phyloP scores from a whole-genome alignment of 2,329 filamentous ascomycete species.

The Fusarium pilosicola region DNA sequence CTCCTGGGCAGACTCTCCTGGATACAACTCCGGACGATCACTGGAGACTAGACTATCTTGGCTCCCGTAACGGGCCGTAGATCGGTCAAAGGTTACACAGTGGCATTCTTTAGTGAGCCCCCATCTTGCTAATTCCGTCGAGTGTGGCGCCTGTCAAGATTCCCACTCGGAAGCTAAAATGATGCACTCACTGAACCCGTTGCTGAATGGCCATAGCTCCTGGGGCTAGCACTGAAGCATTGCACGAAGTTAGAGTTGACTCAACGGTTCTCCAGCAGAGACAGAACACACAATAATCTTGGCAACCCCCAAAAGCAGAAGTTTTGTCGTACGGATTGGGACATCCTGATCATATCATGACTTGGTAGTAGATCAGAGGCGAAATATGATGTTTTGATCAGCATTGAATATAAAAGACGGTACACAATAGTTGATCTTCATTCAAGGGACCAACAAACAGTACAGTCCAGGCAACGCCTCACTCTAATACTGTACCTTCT shows the following conservation, averaged over 20 bases:
- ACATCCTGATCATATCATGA: not conserved
- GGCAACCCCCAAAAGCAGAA: conserved; percentile 1
- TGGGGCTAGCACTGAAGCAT: conserved; percentile 15
- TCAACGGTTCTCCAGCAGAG: conserved; percentile 3
- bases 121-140: conserved; percentile 17
- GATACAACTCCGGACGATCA: not conserved
- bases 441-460: conserved; percentile 3
- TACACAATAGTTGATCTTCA: not conserved
- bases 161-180: conserved; percentile 21
- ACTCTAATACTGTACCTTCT: not conserved
- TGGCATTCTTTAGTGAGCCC: conserved; percentile 6
- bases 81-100: not conserved
- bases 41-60: not conserved
- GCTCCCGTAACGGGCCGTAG: conserved; percentile 2
- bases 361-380: not conserved
- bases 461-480: not conserved
- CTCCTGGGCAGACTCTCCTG: not conserved
- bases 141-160: conserved; percentile 12
- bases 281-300: not conserved
- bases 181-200: not conserved
- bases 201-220: conserved; percentile 11
- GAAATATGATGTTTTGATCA: not conserved
- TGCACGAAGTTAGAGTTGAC: not conserved
- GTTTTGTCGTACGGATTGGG: conserved; percentile 3
- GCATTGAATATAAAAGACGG: not conserved